Conservation (phyloP, 1,284 basidiomycete species). For the Ceratobasidium sp. region DNA sequence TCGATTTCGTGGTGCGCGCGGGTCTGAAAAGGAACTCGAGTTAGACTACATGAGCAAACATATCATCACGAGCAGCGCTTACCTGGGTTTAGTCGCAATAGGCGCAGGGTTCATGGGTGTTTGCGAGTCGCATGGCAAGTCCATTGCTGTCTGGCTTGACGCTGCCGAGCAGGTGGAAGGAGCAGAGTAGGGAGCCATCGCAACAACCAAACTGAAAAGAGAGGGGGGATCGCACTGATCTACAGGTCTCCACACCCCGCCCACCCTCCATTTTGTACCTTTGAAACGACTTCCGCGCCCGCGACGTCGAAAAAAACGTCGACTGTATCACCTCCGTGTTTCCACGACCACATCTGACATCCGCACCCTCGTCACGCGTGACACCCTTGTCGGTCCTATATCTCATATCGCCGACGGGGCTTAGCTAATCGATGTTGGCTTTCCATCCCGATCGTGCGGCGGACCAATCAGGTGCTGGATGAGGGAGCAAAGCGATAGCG, state of each 20-base stretch:
- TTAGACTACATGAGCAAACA: conserved; percentile 16
- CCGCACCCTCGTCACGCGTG: conserved; percentile 34
- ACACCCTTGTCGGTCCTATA: conserved; percentile 23
- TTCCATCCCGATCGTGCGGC: conserved; percentile 26
- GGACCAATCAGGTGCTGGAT: conserved; percentile 35
- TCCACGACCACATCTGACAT: conserved; percentile 3
- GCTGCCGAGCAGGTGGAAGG: conserved; percentile 12
- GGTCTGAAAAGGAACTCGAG: conserved; percentile 16
- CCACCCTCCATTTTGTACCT: conserved; percentile 36
- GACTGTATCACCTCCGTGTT: conserved; percentile 11
- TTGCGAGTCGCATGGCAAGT: conserved; percentile 13
- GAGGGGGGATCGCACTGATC: conserved; percentile 16
- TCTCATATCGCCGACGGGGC: conserved; percentile 13
- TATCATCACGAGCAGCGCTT: background rate
- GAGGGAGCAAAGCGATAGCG: conserved; percentile 15
- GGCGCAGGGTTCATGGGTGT: conserved; percentile 1
- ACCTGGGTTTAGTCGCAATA: conserved; percentile 1
- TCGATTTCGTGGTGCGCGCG: background rate
- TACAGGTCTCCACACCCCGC: background rate
- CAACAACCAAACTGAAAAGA: background rate
- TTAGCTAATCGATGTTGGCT: conserved; percentile 8
- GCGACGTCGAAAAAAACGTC: conserved; percentile 32
- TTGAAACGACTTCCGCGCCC: conserved; percentile 34
- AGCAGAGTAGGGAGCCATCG: conserved; percentile 35
- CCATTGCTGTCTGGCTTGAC: conserved; percentile 37